phyloP scores from a whole-genome alignment of 2,329 filamentous ascomycete genomes.

The Nakataea oryzae region DNA sequence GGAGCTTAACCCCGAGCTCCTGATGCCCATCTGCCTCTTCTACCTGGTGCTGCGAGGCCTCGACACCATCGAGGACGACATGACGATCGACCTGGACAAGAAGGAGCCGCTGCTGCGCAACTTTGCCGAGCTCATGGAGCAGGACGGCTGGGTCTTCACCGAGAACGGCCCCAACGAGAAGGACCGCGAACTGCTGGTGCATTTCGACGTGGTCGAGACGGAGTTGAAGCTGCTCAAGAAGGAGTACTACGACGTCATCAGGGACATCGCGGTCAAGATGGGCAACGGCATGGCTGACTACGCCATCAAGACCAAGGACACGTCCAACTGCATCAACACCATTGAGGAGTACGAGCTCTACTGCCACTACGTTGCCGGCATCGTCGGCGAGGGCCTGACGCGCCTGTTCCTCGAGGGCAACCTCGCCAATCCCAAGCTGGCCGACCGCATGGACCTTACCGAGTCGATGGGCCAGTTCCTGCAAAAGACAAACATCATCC shows the following conservation, averaged over 20 bases:
- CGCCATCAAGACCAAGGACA: slow-evolving; percentile 70
- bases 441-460: slow-evolving; percentile 68
- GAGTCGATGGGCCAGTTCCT: slow-evolving; percentile 97
- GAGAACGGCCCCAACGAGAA: slow-evolving; percentile 87
- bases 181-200: slow-evolving; percentile 81
- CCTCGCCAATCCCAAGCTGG: slow-evolving; percentile 75
- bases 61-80: slow-evolving; percentile 98
- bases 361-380: slow-evolving; percentile 95
- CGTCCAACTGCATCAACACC: slow-evolving; percentile 69
- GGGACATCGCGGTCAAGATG: slow-evolving; percentile 90
- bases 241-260: slow-evolving; percentile 75
- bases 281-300: slow-evolving; percentile 99
- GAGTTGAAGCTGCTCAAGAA: slow-evolving; percentile 86
- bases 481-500: slow-evolving; percentile 98
- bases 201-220: slow-evolving; percentile 77
- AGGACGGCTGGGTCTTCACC: slow-evolving; percentile 83
- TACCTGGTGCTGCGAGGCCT: slow-evolving; percentile 87
- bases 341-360: slow-evolving; percentile 89
- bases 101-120: slow-evolving; percentile 81
- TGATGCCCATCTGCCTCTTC: slow-evolving; percentile 80
- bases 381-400: slow-evolving; percentile 93
- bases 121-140: slow-evolving; percentile 68
- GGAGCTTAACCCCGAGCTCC: slow-evolving; percentile 87
- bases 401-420: slow-evolving; percentile 79
- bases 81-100: slow-evolving; percentile 70